A percentile compares a stretch with the other conserved stretches of the same genome.
Conservation (phyloP, 1,284 basidiomycete genomes). For the Paramarasmius palmivorus region DNA sequence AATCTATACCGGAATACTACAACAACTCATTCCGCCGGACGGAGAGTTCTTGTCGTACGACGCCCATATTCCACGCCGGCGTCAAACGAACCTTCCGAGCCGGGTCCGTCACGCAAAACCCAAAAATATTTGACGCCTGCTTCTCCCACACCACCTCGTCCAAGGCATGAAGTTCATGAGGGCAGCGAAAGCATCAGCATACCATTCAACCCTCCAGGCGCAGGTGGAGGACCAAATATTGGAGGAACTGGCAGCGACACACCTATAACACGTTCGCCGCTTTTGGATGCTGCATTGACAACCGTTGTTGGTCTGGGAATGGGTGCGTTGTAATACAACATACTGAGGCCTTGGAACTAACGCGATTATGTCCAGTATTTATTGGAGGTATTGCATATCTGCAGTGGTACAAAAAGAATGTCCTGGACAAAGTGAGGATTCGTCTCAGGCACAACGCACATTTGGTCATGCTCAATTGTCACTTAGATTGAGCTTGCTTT, state of each 20-base stretch:
- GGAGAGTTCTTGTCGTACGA: no score
- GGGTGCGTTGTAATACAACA: slow-evolving; percentile 36
- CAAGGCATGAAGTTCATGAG: slow-evolving; percentile 39
- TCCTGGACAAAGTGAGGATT: slow-evolving; percentile 65
- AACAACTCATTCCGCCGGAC: background rate
- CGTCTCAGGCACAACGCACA: slow-evolving; percentile 6
- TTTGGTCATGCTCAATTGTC: slow-evolving; percentile 13
- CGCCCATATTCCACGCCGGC: background rate
- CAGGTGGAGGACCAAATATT: slow-evolving; percentile 28
- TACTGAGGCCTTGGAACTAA: background rate
- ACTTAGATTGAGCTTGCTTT: slow-evolving; percentile 66
- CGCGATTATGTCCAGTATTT: slow-evolving; percentile 46
- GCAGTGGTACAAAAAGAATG: slow-evolving; percentile 78
- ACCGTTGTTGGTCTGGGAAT: slow-evolving; percentile 61
- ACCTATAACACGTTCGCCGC: slow-evolving; percentile 38
- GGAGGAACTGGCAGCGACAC: slow-evolving; percentile 31
- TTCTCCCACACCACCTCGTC: slow-evolving; percentile 2
- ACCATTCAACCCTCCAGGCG: slow-evolving; percentile 44
- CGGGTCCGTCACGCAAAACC: background rate
- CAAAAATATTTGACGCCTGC: slow-evolving; percentile 9
- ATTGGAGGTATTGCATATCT: slow-evolving; percentile 73
- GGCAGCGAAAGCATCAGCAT: slow-evolving; percentile 33
- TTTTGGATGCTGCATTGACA: slow-evolving; percentile 58
- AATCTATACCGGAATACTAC: no score
- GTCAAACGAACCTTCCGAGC: background rate